Evolutionary conservation across 1,139 yeast genomes (phyloP).

Genomic region (Chernovozyma sophiae-reginae): DNA sequence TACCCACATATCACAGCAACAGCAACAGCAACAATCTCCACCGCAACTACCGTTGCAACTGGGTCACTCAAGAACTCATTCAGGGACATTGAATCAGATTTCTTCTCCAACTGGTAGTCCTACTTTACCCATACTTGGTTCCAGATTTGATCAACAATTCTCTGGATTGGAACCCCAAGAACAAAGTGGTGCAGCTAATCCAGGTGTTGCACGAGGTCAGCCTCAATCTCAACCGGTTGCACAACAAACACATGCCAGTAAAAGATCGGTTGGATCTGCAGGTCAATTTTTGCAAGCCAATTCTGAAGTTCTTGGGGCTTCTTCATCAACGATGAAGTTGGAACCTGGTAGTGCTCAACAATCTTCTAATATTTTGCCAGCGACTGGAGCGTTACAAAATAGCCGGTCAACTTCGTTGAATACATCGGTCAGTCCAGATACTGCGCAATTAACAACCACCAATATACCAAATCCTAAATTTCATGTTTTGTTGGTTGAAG

Average conservation of each 20-base stretch:
- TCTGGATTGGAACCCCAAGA: background rate
- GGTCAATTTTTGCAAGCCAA: background rate
- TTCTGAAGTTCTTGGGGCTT: background rate
- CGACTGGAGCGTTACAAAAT: conserved; percentile 4
- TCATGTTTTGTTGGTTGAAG: conserved; percentile 80
- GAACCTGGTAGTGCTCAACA: background rate
- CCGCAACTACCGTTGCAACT: conserved; percentile 6
- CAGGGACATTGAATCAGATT: conserved; percentile 8
- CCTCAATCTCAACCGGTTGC: background rate
- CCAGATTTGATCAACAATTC: background rate
- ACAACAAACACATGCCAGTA: background rate
- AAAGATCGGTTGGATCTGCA: background rate
- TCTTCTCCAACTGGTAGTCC: conserved; percentile 5
- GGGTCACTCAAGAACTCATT: conserved; percentile 8
- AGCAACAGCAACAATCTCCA: conserved; percentile 7
- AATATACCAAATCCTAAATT: conserved; percentile 43
- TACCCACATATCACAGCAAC: conserved; percentile 3
- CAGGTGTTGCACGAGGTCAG: background rate
- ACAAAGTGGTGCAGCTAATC: background rate
- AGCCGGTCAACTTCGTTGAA: background rate
- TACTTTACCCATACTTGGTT: background rate
- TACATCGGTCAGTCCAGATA: conserved; percentile 3
- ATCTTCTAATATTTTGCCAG: conserved; percentile 3
- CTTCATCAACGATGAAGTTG: background rate
- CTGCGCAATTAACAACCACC: conserved; percentile 22